Percentiles rank a stretch among this genome's conserved stretches.
Conservation (phyloP, 2,329 filamentous ascomycete genomes). For the Pseudogymnoascus sp. region DNA sequence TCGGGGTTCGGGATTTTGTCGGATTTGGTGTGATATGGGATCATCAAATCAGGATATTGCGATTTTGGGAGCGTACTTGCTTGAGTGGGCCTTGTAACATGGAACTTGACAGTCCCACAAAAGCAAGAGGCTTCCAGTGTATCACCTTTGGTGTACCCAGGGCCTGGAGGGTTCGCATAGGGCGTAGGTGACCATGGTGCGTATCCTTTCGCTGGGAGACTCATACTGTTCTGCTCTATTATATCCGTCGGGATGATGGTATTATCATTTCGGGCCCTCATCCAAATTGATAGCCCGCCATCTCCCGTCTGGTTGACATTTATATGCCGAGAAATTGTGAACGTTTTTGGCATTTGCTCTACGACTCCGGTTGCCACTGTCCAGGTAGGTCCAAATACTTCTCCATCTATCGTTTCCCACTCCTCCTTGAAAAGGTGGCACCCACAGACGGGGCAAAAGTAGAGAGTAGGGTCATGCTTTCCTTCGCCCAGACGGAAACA, state of each 20-base stretch:
- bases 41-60: slow-evolving; percentile 44
- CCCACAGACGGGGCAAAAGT: background rate
- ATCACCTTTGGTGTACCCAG: background rate
- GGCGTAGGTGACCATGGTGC: slow-evolving; percentile 13
- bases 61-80: slow-evolving; percentile 38
- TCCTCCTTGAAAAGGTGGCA: background rate
- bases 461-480: background rate
- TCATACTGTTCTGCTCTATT: slow-evolving; percentile 12
- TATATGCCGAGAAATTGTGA: background rate
- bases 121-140: slow-evolving; percentile 41
- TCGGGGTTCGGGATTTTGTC: slow-evolving; percentile 34
- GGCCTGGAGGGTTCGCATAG: slow-evolving; percentile 10
- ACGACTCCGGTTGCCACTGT: background rate
- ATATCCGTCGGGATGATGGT: slow-evolving; percentile 21
- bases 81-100: slow-evolving; percentile 46
- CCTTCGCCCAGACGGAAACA: background rate
- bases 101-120: slow-evolving; percentile 48
- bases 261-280: slow-evolving; percentile 30
- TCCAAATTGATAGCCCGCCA: slow-evolving; percentile 42
- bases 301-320: slow-evolving; percentile 41
- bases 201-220: slow-evolving; percentile 13
- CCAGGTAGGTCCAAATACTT: background rate
- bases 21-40: slow-evolving; percentile 35
- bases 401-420: background rate
- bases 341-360: background rate